Evolutionary conservation across 768 basidiomycete genomes (phyloP), one percentile per base, ranked within the genome.

Genomic region (Steccherinum ochraceum): DNA sequence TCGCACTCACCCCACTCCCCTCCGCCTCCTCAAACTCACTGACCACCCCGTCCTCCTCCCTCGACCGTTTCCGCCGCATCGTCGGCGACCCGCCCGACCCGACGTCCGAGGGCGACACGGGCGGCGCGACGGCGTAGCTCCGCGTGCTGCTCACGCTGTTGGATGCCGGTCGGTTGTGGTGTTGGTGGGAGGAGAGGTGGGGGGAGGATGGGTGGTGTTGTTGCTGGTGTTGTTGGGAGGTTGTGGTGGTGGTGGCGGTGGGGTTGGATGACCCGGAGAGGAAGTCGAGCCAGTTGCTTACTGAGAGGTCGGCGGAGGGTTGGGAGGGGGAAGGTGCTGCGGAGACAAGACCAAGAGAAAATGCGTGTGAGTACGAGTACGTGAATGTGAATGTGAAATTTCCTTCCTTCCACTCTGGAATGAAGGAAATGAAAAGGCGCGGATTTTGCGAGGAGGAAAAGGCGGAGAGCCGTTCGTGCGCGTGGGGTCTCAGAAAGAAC

Each of bases 41-140:
- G 7, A 7, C 41, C 41, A 5, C 41, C 10, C 41, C 41, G 41
- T 43, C 41, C 5, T 43, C 41, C 21, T 43, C 41, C 21, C 41
- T n/a, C 16, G n/a, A 18, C 21, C 41, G 7, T 19, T 43, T 43
- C 41, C 41, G 41, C 41, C 41, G 41, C 16, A 43, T n/a, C 3
- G 54, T 46, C 12, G 27, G 46, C 30, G 47, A 25, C 11, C 46
- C 46, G 21, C 50, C 54, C 7, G 7, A 7, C 56, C 10, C 48
- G 53, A 3, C 41, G 48, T 10, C 43, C 40, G 42, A 40, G 13
- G 48, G 45, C 45, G 52, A 42, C 3, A 26, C 27, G 27, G 18
- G 48, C 13, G 41, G 27, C 21, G 44, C 24, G 3, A 45, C 18
- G 21, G 30, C 30, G 19, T 39, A n/a, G 25, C 26, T 10, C 13